phyloP scores from a whole-genome alignment of 805 yeast genomes.

The Kodamaea laetipori region DNA sequence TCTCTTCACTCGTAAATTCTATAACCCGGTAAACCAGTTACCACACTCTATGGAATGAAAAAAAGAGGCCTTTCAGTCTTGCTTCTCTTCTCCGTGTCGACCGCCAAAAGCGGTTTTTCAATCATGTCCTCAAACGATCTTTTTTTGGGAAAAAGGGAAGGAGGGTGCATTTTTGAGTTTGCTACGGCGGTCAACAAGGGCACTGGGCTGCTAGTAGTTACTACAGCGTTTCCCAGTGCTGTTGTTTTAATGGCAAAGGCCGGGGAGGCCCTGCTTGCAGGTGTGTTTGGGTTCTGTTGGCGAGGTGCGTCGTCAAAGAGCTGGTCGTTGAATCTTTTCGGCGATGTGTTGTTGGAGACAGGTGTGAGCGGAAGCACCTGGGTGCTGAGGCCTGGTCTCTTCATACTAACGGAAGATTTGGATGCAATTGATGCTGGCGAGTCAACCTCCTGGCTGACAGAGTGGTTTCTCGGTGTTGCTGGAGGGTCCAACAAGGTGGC shows the following conservation, averaged over 20 bases:
- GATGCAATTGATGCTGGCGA: conserved; percentile 8
- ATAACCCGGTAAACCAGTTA: conserved; percentile 13
- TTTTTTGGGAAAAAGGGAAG: conserved; percentile 15
- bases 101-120: conserved; percentile 9
- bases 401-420: background rate
- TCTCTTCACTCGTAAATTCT: conserved; percentile 1
- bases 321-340: conserved; percentile 20
- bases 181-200: conserved; percentile 9
- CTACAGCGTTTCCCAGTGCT: conserved; percentile 7
- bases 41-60: conserved; percentile 17
- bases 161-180: conserved; percentile 17
- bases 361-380: conserved; percentile 19
- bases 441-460: conserved; percentile 5
- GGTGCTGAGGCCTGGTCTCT: conserved; percentile 6
- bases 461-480: conserved; percentile 34
- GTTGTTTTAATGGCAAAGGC: conserved; percentile 5
- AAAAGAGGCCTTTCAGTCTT: conserved; percentile 25
- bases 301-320: conserved; percentile 8
- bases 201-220: conserved; percentile 6
- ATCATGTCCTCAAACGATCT: conserved; percentile 18
- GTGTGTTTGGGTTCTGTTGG: conserved; percentile 13
- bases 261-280: conserved; percentile 14
- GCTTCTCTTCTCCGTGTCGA: conserved; percentile 27
- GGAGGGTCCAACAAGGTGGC: conserved; percentile 24
- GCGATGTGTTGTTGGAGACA: conserved; percentile 30